A percentile compares a stretch with the other conserved stretches of the same genome.
Conservation (phyloP, 345 rosid genomes). For the Melaleuca alternifolia region DNA sequence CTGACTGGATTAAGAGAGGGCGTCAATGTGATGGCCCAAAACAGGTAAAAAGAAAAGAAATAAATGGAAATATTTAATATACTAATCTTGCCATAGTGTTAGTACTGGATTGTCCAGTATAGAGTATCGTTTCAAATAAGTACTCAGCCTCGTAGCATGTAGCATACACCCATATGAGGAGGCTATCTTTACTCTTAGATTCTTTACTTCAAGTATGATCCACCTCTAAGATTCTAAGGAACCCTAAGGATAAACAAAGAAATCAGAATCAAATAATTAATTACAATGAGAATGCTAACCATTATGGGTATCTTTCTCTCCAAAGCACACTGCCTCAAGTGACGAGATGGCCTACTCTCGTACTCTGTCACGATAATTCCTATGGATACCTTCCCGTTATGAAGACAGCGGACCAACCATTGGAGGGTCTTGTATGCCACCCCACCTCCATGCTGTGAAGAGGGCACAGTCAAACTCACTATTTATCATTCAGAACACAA, state of each 20-base stretch:
- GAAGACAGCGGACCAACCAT: conserved; percentile 25
- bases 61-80: background rate
- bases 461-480: background rate
- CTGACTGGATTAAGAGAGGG: conserved; percentile 1
- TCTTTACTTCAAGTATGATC: background rate
- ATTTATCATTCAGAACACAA: background rate
- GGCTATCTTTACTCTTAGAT: background rate
- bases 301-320: conserved; percentile 47
- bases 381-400: conserved; percentile 21
- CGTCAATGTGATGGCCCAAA: background rate
- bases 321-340: conserved; percentile 44
- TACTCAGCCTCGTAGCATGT: background rate
- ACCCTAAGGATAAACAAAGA: background rate
- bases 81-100: background rate
- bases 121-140: background rate
- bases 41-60: background rate
- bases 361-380: conserved; percentile 42
- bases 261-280: background rate
- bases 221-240: background rate
- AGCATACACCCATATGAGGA: background rate
- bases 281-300: conserved; percentile 16
- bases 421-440: conserved; percentile 41
- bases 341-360: conserved; percentile 35
- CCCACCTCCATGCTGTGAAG: conserved; percentile 54
- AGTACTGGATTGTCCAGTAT: background rate